Conservation (phyloP, 2,329 filamentous ascomycete species). For the Pestalotiopsis sp. region DNA sequence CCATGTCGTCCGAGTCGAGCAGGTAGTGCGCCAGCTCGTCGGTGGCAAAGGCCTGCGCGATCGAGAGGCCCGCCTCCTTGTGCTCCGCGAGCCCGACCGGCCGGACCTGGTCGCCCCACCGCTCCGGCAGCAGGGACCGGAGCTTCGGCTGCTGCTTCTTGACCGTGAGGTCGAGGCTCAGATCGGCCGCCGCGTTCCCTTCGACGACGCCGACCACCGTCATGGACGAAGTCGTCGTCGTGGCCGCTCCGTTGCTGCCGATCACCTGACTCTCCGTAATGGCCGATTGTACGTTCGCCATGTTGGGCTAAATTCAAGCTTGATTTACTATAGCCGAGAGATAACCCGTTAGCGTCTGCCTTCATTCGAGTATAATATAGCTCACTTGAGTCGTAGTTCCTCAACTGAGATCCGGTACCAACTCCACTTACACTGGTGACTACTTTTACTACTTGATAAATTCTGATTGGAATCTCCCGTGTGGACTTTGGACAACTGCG, state of each 20-base stretch:
- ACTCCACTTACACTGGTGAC: slow-evolving; percentile 33
- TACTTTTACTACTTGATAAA: slow-evolving; percentile 44
- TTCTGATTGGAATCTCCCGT: slow-evolving; percentile 60
- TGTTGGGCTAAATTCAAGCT: slow-evolving; percentile 13
- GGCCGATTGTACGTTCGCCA: slow-evolving; percentile 4
- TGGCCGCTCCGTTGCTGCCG: background rate
- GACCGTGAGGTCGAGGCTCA: slow-evolving; percentile 20
- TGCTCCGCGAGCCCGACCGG: slow-evolving; percentile 67
- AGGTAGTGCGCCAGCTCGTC: slow-evolving; percentile 78
- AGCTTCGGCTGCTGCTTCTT: slow-evolving; percentile 21
- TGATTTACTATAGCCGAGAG: slow-evolving; percentile 8
- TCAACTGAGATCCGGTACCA: background rate
- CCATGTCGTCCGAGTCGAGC: slow-evolving; percentile 71
- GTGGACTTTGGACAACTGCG: slow-evolving; percentile 56
- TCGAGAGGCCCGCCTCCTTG: slow-evolving; percentile 69
- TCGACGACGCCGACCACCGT: slow-evolving; percentile 25
- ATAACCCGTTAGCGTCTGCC: background rate
- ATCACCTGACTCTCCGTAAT: background rate
- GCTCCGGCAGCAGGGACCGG: slow-evolving; percentile 54
- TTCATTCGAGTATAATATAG: no score
- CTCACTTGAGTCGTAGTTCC: background rate
- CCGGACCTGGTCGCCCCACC: slow-evolving; percentile 62
- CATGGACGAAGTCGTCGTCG: background rate
- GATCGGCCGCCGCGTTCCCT: slow-evolving; percentile 45
- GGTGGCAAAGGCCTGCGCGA: slow-evolving; percentile 77